Conservation (phyloP, 2,329 filamentous ascomycete genomes). For the Neonectria ditissima region DNA sequence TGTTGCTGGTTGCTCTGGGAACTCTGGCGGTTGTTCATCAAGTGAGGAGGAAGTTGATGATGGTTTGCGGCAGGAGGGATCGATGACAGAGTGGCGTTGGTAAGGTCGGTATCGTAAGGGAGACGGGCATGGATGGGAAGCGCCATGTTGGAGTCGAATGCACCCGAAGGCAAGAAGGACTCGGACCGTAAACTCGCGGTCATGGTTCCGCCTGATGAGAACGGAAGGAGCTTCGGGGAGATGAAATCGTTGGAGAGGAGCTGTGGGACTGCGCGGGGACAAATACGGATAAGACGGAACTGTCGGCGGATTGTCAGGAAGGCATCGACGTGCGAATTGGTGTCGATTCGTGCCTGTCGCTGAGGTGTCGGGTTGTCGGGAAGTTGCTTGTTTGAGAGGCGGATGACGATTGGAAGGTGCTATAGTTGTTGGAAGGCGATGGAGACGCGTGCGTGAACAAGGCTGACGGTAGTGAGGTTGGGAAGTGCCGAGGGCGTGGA, state of each 20-base stretch:
- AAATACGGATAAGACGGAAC: not conserved
- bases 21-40: conserved; percentile 31
- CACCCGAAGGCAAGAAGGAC: conserved; percentile 46
- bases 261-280: not conserved
- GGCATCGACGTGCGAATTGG: conserved; percentile 1
- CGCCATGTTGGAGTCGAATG: conserved; percentile 39
- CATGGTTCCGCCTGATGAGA: conserved; percentile 39
- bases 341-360: not conserved
- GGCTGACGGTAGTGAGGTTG: not conserved
- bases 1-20: conserved; percentile 27
- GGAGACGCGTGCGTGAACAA: not conserved
- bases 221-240: not conserved
- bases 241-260: not conserved
- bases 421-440: conserved; percentile 18
- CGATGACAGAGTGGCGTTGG: conserved; percentile 33
- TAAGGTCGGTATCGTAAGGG: conserved; percentile 30
- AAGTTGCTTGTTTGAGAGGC: conserved; percentile 19
- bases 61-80: conserved; percentile 36
- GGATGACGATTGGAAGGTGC: conserved; percentile 23
- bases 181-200: conserved; percentile 42
- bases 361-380: not conserved
- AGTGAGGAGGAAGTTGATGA: conserved; percentile 40
- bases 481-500: not conserved
- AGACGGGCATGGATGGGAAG: conserved; percentile 36
- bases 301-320: not conserved